These are phyloP conservation scores for Digitaria exilis DNA, from an alignment of 202 grass and related monocot genomes.

Conservation along the genomic window DNA sequence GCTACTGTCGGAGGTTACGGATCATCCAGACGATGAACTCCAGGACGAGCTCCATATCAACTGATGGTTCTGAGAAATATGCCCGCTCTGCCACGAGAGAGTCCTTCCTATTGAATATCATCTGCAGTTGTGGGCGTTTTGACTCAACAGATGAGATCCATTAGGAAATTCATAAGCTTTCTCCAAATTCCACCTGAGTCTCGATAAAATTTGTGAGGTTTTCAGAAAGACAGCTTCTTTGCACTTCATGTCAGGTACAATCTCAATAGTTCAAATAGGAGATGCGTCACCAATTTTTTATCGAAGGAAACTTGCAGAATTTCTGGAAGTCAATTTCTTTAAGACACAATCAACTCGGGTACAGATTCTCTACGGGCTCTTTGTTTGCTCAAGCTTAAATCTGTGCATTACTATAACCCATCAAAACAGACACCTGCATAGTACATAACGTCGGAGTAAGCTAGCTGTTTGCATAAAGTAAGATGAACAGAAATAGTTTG, in stretches of 20 bases:
- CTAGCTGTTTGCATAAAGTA: conserved; percentile 6
- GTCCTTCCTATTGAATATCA: conserved; percentile 40
- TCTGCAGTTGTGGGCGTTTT: conserved; percentile 37
- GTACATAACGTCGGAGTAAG: conserved; percentile 36
- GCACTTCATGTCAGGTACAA: conserved; percentile 40
- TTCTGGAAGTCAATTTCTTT: conserved; percentile 73
- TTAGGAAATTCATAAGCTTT: conserved; percentile 47
- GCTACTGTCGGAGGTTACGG: conserved; percentile 42
- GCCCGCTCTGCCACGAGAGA: background rate
- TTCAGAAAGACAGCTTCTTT: conserved; percentile 47
- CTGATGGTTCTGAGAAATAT: conserved; percentile 36
- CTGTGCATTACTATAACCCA: conserved; percentile 67
- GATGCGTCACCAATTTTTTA: conserved; percentile 81
- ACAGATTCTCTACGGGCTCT: conserved; percentile 47
- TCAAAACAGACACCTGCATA: conserved; percentile 68
- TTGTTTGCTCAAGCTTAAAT: conserved; percentile 71
- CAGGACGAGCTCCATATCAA: conserved; percentile 1
- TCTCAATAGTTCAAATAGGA: conserved; percentile 71
- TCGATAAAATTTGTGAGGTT: conserved; percentile 46
- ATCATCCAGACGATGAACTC: conserved; percentile 39
- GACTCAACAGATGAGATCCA: conserved; percentile 41
- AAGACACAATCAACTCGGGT: conserved; percentile 44
- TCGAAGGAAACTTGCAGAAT: conserved; percentile 74
- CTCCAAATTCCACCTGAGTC: conserved; percentile 52
- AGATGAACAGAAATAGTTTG: conserved; percentile 12